phyloP scores from a whole-genome alignment of 2,329 filamentous ascomycete species.

The Colletotrichum aenigma region DNA sequence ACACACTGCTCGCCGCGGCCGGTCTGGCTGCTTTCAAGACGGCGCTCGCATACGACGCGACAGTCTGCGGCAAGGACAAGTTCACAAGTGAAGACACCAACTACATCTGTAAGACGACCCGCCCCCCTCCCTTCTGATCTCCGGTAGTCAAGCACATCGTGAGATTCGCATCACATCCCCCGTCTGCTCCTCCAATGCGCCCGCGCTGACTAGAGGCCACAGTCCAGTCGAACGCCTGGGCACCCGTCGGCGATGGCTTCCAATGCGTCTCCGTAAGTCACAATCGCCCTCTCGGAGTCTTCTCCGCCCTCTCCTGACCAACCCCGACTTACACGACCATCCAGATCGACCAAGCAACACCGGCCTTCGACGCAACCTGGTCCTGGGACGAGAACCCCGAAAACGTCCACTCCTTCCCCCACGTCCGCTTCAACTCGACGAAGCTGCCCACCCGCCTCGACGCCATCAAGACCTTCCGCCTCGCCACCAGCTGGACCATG shows the following conservation, averaged over 20 bases:
- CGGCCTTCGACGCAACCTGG: slow-evolving; percentile 36
- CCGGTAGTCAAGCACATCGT: neutral
- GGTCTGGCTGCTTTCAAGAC: slow-evolving; percentile 10
- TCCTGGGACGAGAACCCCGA: slow-evolving; percentile 28
- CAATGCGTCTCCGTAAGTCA: slow-evolving; percentile 32
- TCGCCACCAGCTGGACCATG: slow-evolving; percentile 33
- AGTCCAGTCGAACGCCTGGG: slow-evolving; percentile 36
- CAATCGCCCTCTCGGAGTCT: rapidly evolving
- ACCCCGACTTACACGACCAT: neutral
- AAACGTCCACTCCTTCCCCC: slow-evolving; percentile 35
- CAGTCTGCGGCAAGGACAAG: slow-evolving; percentile 29
- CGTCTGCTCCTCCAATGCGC: neutral
- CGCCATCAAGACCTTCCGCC: slow-evolving; percentile 29
- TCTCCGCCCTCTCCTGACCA: neutral
- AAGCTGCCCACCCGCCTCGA: slow-evolving; percentile 29
- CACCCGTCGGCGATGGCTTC: slow-evolving; percentile 28
- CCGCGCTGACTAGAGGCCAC: neutral
- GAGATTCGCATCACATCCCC: neutral
- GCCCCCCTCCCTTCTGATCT: neutral
- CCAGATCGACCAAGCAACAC: slow-evolving; percentile 28
- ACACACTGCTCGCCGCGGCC: slow-evolving; percentile 6
- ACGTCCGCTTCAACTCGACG: slow-evolving; percentile 32
- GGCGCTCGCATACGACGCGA: slow-evolving; percentile 27
- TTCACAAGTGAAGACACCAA: slow-evolving; percentile 26
- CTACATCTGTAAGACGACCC: slow-evolving; percentile 26